These are phyloP conservation scores for Oehlia diaphana DNA, from an alignment of 192 early-diverging fungal species.

Conservation along the genomic window DNA sequence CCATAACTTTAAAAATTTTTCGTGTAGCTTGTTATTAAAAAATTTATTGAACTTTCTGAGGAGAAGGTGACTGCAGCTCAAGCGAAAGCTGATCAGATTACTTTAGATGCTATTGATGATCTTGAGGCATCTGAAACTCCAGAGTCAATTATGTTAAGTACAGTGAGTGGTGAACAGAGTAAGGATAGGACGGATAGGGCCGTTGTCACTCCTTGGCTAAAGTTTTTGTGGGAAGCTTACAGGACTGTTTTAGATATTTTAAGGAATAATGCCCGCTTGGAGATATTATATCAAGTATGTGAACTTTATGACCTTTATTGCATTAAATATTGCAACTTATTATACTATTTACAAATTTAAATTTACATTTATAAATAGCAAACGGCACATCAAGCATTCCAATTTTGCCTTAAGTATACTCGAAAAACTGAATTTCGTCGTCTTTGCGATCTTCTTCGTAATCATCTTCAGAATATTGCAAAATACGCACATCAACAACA, in stretches of 20 bases:
- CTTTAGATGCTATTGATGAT: constrained; percentile 84
- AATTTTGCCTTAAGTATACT: constrained; percentile 91
- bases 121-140: constrained; percentile 96
- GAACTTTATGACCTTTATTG: neutral
- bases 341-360: too few species aligned
- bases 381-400: constrained; percentile 90
- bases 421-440: constrained; percentile 99
- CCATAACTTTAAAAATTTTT: neutral
- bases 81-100: constrained; percentile 86
- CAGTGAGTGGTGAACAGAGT: constrained; percentile 90
- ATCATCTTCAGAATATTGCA: constrained; percentile 86
- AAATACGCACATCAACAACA: constrained; percentile 93
- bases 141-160: constrained; percentile 93
- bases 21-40: constrained; percentile 74
- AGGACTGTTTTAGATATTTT: constrained; percentile 95
- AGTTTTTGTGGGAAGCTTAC: constrained; percentile 99
- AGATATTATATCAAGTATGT: constrained; percentile 84
- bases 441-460: constrained; percentile 94
- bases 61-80: constrained; percentile 88
- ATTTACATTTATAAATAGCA: neutral
- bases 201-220: constrained; percentile 98
- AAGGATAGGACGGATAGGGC: constrained; percentile 97
- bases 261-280: constrained; percentile 94
- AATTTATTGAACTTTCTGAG: constrained; percentile 86
- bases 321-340: too few species aligned